A percentile compares a stretch with the other conserved stretches of the same genome.
These are phyloP conservation scores for Acacia crassicarpa DNA, from an alignment of 306 rosid species.

Conservation along the genomic window DNA sequence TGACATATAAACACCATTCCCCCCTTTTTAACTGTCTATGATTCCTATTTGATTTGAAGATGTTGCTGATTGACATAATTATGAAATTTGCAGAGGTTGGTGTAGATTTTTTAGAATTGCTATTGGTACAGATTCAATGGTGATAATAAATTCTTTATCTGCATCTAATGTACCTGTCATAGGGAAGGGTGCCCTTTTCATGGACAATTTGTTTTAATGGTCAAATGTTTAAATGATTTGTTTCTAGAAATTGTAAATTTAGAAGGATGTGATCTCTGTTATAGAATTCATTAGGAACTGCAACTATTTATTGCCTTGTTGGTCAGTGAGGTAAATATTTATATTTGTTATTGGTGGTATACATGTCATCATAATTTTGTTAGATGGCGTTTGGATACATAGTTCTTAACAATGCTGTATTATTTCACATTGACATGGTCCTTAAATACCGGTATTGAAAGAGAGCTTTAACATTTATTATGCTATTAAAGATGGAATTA, in stretches of 20 bases:
- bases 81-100: too few species aligned
- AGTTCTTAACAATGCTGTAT: neutral
- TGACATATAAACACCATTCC: too few species aligned
- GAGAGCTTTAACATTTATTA: conserved; percentile 89
- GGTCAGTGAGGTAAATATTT: neutral
- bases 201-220: too few species aligned
- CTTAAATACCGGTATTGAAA: conserved; percentile 72
- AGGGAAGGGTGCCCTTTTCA: too few species aligned
- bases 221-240: neutral
- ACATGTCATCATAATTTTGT: neutral
- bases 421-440: conserved; percentile 25
- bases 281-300: neutral
- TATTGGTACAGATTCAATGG: too few species aligned
- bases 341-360: conserved; percentile 1
- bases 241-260: neutral
- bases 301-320: conserved; percentile 5
- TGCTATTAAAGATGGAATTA: conserved; percentile 94
- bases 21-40: too few species aligned
- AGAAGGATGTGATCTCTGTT: too few species aligned
- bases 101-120: too few species aligned
- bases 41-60: too few species aligned
- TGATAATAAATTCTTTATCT: too few species aligned
- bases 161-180: too few species aligned
- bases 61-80: too few species aligned
- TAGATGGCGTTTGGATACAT: neutral